Percentiles rank a stretch among this genome's conserved stretches.
phyloP scores from a whole-genome alignment of 495 filamentous ascomycete species.

The Aeminium ludgeri region DNA sequence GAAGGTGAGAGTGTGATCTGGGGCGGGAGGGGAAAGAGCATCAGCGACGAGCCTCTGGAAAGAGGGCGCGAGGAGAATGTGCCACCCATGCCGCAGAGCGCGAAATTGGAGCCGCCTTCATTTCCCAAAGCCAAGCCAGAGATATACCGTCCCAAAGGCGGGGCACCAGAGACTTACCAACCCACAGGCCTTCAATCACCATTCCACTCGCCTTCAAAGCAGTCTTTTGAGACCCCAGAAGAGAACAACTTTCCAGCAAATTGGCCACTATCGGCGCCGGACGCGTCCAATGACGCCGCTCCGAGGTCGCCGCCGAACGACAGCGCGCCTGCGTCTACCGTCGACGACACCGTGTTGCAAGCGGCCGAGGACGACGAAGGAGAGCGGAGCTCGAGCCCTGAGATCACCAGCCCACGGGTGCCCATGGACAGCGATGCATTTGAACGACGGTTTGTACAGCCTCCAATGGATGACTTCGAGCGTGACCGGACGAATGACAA shows the following conservation, averaged over 20 bases:
- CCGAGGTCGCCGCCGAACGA: neutral
- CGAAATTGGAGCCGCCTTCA: too few relatives aligned
- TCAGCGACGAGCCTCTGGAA: too few relatives aligned
- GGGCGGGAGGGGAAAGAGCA: too few relatives aligned
- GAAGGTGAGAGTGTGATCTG: too few relatives aligned
- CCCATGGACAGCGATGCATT: constrained; percentile 12
- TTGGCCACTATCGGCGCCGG: constrained; percentile 12
- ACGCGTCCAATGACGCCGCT: too few relatives aligned
- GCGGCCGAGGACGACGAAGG: neutral
- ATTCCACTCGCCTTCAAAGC: constrained; percentile 1
- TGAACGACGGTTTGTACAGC: constrained; percentile 11
- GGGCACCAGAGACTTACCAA: neutral
- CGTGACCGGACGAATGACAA: too few relatives aligned
- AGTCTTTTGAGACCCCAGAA: neutral
- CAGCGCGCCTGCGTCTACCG: constrained; percentile 1
- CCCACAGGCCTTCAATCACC: neutral
- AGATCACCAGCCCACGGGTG: constrained; percentile 1
- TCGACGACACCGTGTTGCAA: neutral
- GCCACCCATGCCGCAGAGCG: too few relatives aligned
- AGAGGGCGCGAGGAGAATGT: too few relatives aligned
- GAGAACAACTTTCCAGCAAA: constrained; percentile 7
- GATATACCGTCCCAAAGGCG: too few relatives aligned
- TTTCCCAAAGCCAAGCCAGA: too few relatives aligned
- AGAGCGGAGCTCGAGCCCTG: neutral
- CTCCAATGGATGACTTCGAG: too few relatives aligned